A percentile compares a stretch with the other conserved stretches of the same genome.
Conservation (phyloP, 1,284 basidiomycete species). For the Ustilago hordei region DNA sequence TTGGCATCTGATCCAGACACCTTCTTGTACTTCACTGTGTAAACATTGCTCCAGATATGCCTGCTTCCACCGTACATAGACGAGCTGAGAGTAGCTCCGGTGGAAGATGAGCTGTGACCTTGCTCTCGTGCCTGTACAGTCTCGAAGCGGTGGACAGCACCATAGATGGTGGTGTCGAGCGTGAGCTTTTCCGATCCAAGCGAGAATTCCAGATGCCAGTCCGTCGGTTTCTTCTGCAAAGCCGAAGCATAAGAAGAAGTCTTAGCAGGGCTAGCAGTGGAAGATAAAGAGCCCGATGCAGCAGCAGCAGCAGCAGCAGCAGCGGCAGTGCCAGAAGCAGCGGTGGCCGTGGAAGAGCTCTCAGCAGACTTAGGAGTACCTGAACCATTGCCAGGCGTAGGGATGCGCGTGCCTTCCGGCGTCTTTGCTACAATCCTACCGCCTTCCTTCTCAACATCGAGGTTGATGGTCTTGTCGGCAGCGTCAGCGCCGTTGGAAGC, state of each 20-base stretch:
- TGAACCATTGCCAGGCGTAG: slow-evolving; percentile 78
- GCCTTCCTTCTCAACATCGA: slow-evolving; percentile 58
- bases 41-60: slow-evolving; percentile 87
- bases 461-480: slow-evolving; percentile 61
- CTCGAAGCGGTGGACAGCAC: slow-evolving; percentile 90
- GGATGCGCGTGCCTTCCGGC: slow-evolving; percentile 91
- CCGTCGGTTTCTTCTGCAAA: slow-evolving; percentile 87
- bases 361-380: slow-evolving; percentile 41
- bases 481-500: slow-evolving; percentile 23
- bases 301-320: slow-evolving; percentile 13
- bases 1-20: slow-evolving; percentile 81
- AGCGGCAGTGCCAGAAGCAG: slow-evolving; percentile 68
- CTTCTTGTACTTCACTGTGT: slow-evolving; percentile 92
- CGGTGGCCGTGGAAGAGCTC: slow-evolving; percentile 61
- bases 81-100: slow-evolving; percentile 6
- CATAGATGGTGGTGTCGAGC: slow-evolving; percentile 91
- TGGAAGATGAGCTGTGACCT: slow-evolving; percentile 11
- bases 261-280: slow-evolving; percentile 41
- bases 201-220: slow-evolving; percentile 96
- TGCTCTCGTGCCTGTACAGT: slow-evolving; percentile 65
- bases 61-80: slow-evolving; percentile 57
- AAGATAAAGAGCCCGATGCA: slow-evolving; percentile 34
- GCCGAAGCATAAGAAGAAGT: slow-evolving; percentile 88
- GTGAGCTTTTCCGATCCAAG: slow-evolving; percentile 87
- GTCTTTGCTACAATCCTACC: slow-evolving; percentile 91